Evolutionary conservation across 2,329 filamentous ascomycete species (phyloP), one percentile per base, ranked within the genome.

Genomic region (Raffaelea albimanens): DNA sequence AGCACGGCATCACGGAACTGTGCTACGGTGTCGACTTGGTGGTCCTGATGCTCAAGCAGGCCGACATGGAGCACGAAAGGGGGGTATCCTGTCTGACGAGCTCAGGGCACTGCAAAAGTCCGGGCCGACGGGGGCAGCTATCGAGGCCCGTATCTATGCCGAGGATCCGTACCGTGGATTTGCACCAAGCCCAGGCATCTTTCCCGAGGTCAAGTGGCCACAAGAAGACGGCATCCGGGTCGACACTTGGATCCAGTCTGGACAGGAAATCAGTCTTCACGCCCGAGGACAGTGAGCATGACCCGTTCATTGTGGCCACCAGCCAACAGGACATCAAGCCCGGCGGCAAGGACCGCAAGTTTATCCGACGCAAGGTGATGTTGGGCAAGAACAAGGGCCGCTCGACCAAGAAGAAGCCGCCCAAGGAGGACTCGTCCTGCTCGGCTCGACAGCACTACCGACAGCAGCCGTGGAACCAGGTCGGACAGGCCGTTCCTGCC

Each of bases 1-100:
- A 89, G 59, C 85, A 89, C 54, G 83, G 84, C 0, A 82, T 88
- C 8, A 90, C 86, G 0, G 85, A 90, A 61, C 82, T 85, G 72
- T 80, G 86, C 2, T 87, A 83, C 10, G 82, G 78, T 0, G 75
- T 87, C 43, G 85, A 90, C 59, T 68, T 90, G 11, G 85, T 90
- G 1, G 72, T 79, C 29, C 57, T 65, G 20, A 70, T 71, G 67
- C 47, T 70, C 11, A 54, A 54, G 0, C 63, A 66, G 31, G 65
- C 63, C 0, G 59, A 63, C n/a, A 41, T 59, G 53, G 23, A 67
- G 55, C 20, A 55, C 8, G 49, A 0, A 44, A 43, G 10, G 38
- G 40, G 13, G 60, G 57, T 1, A 46, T 60, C 10, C 45, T 44
- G 0, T 40, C 43, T 3, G 25, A 23, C 16, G 29, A 38, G 22